A percentile compares a stretch with the other conserved stretches of the same genome.
Evolutionary conservation across 2,329 filamentous ascomycete species (phyloP).

Genomic region (Xylariales sp.): DNA sequence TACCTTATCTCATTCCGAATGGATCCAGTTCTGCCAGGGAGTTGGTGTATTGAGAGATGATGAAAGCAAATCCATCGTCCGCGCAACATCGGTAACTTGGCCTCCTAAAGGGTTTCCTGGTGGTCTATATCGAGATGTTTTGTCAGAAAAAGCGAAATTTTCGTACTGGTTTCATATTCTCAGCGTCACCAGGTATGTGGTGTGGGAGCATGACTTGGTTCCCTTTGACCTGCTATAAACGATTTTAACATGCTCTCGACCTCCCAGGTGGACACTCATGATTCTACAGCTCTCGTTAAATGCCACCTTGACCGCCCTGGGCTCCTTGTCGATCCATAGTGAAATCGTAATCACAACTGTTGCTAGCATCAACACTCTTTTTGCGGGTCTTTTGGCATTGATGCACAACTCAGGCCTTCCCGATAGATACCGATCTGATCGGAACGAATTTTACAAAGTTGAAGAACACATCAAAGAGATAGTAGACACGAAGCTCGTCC

Average conservation of each 20-base stretch:
- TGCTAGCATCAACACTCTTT: constrained; percentile 44
- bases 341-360: constrained; percentile 43
- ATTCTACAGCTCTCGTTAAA: constrained; percentile 44
- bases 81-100: constrained; percentile 38
- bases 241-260: too few relatives aligned
- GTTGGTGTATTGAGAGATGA: constrained; percentile 41
- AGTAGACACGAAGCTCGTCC: constrained; percentile 42
- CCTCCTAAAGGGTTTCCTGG: constrained; percentile 41
- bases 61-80: constrained; percentile 37
- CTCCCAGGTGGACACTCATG: constrained; percentile 43
- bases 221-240: too few relatives aligned
- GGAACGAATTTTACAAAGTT: constrained; percentile 43
- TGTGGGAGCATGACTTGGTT: too few relatives aligned
- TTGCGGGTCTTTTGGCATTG: constrained; percentile 45
- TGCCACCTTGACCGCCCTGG: constrained; percentile 45
- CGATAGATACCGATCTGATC: constrained; percentile 45
- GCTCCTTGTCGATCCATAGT: constrained; percentile 31
- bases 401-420: constrained; percentile 51
- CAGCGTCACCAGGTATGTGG: constrained; percentile 18
- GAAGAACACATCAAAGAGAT: constrained; percentile 47
- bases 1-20: constrained; percentile 38
- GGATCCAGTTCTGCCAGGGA: constrained; percentile 41
- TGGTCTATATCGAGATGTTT: constrained; percentile 45
- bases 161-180: constrained; percentile 38
- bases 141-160: constrained; percentile 39